These are phyloP conservation scores for Trametes cingulata DNA, from an alignment of 768 basidiomycete genomes.

Conservation along the genomic window DNA sequence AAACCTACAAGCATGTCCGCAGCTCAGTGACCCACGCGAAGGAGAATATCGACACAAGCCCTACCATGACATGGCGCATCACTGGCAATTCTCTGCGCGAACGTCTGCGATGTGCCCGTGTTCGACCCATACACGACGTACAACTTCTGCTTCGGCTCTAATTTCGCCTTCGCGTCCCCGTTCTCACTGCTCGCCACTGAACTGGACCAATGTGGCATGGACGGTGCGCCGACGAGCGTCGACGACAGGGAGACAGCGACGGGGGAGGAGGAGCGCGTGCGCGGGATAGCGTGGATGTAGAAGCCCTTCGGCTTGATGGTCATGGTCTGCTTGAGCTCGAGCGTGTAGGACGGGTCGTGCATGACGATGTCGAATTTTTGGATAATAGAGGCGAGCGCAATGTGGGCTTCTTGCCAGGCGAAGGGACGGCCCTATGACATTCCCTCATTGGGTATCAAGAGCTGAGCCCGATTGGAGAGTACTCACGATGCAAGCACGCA, in stretches of 20 bases:
- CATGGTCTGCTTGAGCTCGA: constrained; percentile 44
- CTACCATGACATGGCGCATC: constrained; percentile 41
- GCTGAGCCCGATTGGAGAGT: too few relatives aligned
- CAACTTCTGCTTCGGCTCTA: constrained; percentile 31
- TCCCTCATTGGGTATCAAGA: too few relatives aligned
- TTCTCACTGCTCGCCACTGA: not conserved
- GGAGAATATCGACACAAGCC: not conserved
- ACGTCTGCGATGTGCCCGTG: constrained; percentile 49
- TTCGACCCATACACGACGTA: constrained; percentile 50
- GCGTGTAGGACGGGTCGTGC: constrained; percentile 43
- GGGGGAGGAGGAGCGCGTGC: constrained; percentile 25
- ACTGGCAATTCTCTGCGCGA: constrained; percentile 46
- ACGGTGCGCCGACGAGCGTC: constrained; percentile 7
- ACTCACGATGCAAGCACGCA: constrained; percentile 31
- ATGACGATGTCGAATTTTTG: constrained; percentile 48
- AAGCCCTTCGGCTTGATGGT: constrained; percentile 50
- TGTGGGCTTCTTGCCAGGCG: constrained; percentile 48
- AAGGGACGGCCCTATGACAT: constrained; percentile 39
- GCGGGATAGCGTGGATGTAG: constrained; percentile 40
- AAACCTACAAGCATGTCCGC: constrained; percentile 35
- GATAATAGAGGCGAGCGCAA: constrained; percentile 42
- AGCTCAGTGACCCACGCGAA: too few relatives aligned
- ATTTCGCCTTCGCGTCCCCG: not conserved
- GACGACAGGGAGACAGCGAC: constrained; percentile 22
- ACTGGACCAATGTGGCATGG: not conserved